Percentiles rank a stretch among this genome's conserved stretches.
Evolutionary conservation across 305 asterid genomes (phyloP).

Genomic region (Nicotiana rustica): DNA sequence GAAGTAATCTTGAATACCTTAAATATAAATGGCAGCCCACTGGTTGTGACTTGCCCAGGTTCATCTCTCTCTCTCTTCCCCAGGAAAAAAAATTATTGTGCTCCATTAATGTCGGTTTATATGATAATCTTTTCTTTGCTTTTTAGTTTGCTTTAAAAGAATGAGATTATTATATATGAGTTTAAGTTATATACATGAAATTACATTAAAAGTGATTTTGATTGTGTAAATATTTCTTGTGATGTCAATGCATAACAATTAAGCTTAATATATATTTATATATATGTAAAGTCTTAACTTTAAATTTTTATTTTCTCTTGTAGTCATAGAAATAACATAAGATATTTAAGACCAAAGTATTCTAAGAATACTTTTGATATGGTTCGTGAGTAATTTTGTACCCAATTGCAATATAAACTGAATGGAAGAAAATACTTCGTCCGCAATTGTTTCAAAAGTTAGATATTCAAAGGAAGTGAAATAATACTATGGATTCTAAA

Average conservation of each 20-base stretch:
- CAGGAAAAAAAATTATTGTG: background rate
- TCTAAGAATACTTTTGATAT: background rate
- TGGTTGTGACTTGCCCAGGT: conserved; percentile 37
- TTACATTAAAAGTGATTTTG: background rate
- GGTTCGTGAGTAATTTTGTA: too few species aligned
- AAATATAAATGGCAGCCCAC: conserved; percentile 38
- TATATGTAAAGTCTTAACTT: background rate
- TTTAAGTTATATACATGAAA: background rate
- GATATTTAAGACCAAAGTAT: background rate
- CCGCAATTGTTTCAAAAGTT: background rate
- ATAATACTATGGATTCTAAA: background rate
- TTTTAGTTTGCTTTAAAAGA: background rate
- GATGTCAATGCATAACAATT: background rate
- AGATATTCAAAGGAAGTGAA: background rate
- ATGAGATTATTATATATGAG: background rate
- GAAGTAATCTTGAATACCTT: conserved; percentile 33
- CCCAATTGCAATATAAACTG: too few species aligned
- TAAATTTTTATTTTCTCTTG: background rate
- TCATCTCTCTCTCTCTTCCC: background rate
- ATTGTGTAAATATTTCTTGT: background rate
- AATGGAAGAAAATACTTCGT: background rate
- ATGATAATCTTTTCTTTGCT: background rate
- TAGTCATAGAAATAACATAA: background rate
- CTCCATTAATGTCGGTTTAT: too few species aligned
- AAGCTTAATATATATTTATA: background rate